Percentiles rank a stretch among this genome's conserved stretches.
Conservation (phyloP, 2,329 filamentous ascomycete species). For the Hymenoscyphus repandus region DNA sequence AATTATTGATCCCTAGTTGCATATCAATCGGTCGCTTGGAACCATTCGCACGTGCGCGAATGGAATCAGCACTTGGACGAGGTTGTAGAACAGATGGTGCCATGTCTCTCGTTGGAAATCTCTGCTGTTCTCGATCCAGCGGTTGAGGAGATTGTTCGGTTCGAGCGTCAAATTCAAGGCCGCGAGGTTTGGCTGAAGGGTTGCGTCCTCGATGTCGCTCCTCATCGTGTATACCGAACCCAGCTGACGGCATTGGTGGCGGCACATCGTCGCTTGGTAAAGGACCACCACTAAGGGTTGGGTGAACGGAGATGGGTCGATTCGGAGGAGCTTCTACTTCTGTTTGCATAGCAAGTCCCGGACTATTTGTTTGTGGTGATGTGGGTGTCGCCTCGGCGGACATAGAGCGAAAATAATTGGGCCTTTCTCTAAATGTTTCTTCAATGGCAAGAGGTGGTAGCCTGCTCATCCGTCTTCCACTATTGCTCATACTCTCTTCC, state of each 20-base stretch:
- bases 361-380: conserved; percentile 24
- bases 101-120: conserved; percentile 9
- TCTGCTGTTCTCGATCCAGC: conserved; percentile 33
- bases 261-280: neutral
- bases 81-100: conserved; percentile 18
- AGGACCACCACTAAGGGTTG: conserved; percentile 53
- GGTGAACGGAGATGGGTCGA: conserved; percentile 69
- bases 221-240: conserved; percentile 19
- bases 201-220: conserved; percentile 24
- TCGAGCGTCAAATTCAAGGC: conserved; percentile 43
- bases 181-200: conserved; percentile 12
- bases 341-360: conserved; percentile 45
- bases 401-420: conserved; percentile 74
- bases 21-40: conserved; percentile 19
- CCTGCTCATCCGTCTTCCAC: conserved; percentile 77
- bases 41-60: conserved; percentile 21
- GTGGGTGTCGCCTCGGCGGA: conserved; percentile 49
- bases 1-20: conserved; percentile 23
- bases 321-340: conserved; percentile 48
- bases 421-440: conserved; percentile 73
- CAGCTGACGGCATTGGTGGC: conserved; percentile 7
- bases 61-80: conserved; percentile 26
- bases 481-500: conserved; percentile 68
- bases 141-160: conserved; percentile 54
- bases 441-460: conserved; percentile 78